These are phyloP conservation scores for Coniferiporia sulphurascens DNA, from an alignment of 1,284 basidiomycete genomes.

Conservation along the genomic window DNA sequence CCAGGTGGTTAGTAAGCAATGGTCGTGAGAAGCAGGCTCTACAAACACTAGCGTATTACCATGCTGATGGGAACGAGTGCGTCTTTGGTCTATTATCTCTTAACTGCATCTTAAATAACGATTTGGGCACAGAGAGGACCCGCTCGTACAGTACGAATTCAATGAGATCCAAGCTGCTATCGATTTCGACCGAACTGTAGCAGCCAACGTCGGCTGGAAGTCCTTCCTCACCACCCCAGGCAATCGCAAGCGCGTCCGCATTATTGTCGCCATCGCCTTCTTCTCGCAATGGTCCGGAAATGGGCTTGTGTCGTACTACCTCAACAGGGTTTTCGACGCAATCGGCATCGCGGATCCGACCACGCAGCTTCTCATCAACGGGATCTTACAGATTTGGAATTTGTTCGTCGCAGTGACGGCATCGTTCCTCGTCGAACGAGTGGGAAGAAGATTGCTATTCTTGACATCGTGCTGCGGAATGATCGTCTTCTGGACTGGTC, in stretches of 20 bases:
- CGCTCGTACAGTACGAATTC: slow-evolving; percentile 57
- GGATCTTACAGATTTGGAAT: slow-evolving; percentile 38
- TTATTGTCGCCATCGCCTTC: slow-evolving; percentile 54
- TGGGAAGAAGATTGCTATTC: slow-evolving; percentile 21
- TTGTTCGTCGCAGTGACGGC: slow-evolving; percentile 21
- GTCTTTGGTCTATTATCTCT: slow-evolving; percentile 28
- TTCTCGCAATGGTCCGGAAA: slow-evolving; percentile 67
- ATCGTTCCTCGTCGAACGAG: slow-evolving; percentile 21
- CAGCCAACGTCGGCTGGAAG: slow-evolving; percentile 42
- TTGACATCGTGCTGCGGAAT: slow-evolving; percentile 28
- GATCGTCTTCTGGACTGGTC: slow-evolving; percentile 39
- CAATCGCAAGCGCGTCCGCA: slow-evolving; percentile 49
- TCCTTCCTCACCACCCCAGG: slow-evolving; percentile 47
- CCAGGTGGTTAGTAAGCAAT: slow-evolving; percentile 54
- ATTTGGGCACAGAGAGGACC: slow-evolving; percentile 37
- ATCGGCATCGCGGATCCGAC: slow-evolving; percentile 46
- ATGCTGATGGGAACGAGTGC: slow-evolving; percentile 48
- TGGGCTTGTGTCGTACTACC: slow-evolving; percentile 41
- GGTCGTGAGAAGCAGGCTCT: slow-evolving; percentile 46
- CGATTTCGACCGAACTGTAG: slow-evolving; percentile 40
- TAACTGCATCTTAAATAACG: slow-evolving; percentile 24
- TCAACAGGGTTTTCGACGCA: slow-evolving; percentile 34
- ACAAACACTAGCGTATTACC: slow-evolving; percentile 47
- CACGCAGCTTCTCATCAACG: slow-evolving; percentile 61
- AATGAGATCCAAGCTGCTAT: slow-evolving; percentile 57